phyloP scores from a whole-genome alignment of 2,329 filamentous ascomycete species.

The Fusarium sp. region DNA sequence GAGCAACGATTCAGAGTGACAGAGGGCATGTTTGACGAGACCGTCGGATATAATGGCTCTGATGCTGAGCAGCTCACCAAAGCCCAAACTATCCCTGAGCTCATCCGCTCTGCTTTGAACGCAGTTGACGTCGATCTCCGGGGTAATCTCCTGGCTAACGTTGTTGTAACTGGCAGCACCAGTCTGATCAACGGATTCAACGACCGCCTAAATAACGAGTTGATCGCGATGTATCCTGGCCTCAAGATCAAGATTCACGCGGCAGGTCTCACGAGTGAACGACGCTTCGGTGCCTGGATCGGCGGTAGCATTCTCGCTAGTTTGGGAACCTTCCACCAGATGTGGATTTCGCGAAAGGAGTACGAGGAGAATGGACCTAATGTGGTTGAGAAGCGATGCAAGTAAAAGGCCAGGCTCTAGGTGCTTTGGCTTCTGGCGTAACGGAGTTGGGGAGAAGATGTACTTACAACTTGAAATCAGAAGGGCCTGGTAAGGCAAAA shows the following conservation, averaged over 20 bases:
- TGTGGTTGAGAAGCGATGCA: slow-evolving; percentile 96
- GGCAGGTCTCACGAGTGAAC: slow-evolving; percentile 84
- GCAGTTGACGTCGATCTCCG: slow-evolving; percentile 90
- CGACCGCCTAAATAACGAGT: slow-evolving; percentile 86
- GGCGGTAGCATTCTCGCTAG: slow-evolving; percentile 95
- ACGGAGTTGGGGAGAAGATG: slow-evolving; percentile 47
- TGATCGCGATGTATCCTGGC: slow-evolving; percentile 83
- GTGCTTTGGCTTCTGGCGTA: slow-evolving; percentile 44
- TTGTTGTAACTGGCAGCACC: slow-evolving; percentile 90
- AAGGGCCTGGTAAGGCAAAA: slow-evolving; percentile 39
- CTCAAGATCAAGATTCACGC: slow-evolving; percentile 89
- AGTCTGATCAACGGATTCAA: slow-evolving; percentile 91
- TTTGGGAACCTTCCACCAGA: slow-evolving; percentile 97
- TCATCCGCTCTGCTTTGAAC: slow-evolving; percentile 80
- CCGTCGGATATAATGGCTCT: slow-evolving; percentile 68
- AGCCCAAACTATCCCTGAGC: slow-evolving; percentile 81
- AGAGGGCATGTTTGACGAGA: slow-evolving; percentile 92
- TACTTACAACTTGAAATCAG: slow-evolving; percentile 37
- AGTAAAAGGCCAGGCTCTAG: slow-evolving; percentile 59
- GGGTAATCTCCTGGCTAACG: slow-evolving; percentile 83
- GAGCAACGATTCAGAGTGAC: slow-evolving; percentile 85
- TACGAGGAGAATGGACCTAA: slow-evolving; percentile 93
- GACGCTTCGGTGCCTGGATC: slow-evolving; percentile 94
- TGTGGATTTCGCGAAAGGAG: slow-evolving; percentile 98
- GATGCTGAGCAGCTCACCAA: slow-evolving; percentile 64